These are phyloP conservation scores for Diutina rugosa DNA, from an alignment of 1,139 yeast genomes.

Conservation along the genomic window DNA sequence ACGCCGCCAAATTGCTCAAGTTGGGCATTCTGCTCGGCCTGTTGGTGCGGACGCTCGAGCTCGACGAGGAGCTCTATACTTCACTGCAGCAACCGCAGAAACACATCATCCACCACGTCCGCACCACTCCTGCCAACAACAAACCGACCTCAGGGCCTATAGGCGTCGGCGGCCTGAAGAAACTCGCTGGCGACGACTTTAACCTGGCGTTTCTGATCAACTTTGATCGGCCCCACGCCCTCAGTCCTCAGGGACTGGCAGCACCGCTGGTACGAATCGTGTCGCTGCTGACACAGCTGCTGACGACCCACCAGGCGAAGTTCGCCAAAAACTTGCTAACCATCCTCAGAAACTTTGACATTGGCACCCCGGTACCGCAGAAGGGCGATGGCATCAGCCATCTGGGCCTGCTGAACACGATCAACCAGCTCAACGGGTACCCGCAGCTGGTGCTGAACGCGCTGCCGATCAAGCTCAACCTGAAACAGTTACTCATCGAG, in stretches of 20 bases:
- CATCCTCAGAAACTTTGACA: conserved; percentile 29
- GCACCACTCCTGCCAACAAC: conserved; percentile 5
- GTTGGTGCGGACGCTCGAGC: conserved; percentile 22
- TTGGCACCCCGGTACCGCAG: conserved; percentile 12
- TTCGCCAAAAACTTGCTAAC: conserved; percentile 22
- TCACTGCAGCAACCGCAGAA: conserved; percentile 13
- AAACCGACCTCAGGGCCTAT: neutral
- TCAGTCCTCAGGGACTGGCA: neutral
- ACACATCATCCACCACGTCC: conserved; percentile 4
- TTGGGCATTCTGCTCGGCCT: conserved; percentile 33
- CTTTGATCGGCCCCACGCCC: conserved; percentile 3
- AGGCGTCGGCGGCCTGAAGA: neutral
- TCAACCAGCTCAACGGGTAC: neutral
- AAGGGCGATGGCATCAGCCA: conserved; percentile 7
- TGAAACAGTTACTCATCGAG: conserved; percentile 31
- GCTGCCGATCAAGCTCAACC: conserved; percentile 29
- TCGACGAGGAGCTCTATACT: conserved; percentile 16
- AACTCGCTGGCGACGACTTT: neutral
- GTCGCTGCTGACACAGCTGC: conserved; percentile 1
- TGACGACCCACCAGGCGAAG: conserved; percentile 20
- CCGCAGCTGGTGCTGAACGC: conserved; percentile 1
- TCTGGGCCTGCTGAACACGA: conserved; percentile 6
- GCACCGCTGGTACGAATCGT: conserved; percentile 6
- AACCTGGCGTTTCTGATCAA: neutral
- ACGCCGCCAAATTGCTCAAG: conserved; percentile 25